Evolutionary conservation across 257 asterid genomes (phyloP).

Genomic region (Nicotiana tomentosiformis): DNA sequence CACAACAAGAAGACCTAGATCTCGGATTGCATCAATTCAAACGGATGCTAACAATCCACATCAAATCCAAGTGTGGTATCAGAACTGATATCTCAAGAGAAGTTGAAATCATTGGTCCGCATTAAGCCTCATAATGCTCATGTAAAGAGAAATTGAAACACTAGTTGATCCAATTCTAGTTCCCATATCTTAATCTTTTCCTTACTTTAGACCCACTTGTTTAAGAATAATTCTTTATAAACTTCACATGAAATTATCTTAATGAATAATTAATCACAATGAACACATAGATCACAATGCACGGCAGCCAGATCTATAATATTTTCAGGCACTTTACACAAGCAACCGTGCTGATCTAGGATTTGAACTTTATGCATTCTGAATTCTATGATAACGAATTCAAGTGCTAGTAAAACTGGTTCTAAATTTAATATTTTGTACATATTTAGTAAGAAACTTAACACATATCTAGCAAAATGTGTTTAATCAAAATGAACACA

Average conservation of each 20-base stretch:
- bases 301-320: background rate
- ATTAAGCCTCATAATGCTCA: background rate
- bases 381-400: too few species aligned
- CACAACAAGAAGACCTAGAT: background rate
- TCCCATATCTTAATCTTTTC: background rate
- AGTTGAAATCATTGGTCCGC: background rate
- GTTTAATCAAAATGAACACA: background rate
- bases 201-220: background rate
- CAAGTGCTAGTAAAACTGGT: background rate
- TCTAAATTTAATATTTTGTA: too few species aligned
- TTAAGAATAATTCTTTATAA: background rate
- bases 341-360: background rate
- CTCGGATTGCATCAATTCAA: background rate
- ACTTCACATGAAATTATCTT: background rate
- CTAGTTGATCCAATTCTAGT: background rate
- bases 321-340: background rate
- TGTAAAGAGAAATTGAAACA: background rate
- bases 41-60: background rate
- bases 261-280: background rate
- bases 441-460: too few species aligned
- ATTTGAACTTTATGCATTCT: too few species aligned
- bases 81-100: background rate
- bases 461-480: too few species aligned
- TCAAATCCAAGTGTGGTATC: background rate
- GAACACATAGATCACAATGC: background rate